Conservation (phyloP, 2,329 filamentous ascomycete species). For the Hyphodiscus sp. region DNA sequence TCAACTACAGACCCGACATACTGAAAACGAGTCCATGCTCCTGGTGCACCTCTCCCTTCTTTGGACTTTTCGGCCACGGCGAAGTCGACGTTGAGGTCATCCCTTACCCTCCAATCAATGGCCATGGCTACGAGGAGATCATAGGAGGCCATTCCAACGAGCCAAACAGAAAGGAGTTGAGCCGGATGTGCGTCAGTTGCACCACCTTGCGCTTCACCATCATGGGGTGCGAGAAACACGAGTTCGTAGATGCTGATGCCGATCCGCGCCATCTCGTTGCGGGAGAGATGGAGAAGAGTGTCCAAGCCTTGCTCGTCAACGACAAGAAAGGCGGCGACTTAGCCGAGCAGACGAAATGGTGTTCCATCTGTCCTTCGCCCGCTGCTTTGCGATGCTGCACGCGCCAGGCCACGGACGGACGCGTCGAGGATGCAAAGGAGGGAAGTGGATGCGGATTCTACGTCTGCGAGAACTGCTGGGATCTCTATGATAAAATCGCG, state of each 20-base stretch:
- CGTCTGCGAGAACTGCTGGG: constrained; percentile 18
- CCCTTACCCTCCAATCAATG: constrained; percentile 3
- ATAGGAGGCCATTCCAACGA: constrained; percentile 12
- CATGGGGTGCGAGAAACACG: constrained; percentile 16
- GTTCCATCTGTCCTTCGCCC: constrained; percentile 19
- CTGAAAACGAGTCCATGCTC: constrained; percentile 11
- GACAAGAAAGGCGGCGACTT: constrained; percentile 8
- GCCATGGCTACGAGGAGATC: constrained; percentile 20
- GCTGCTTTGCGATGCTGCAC: constrained; percentile 14
- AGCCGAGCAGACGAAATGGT: constrained; percentile 17
- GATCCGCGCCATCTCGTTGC: constrained; percentile 11
- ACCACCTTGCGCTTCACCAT: constrained; percentile 17
- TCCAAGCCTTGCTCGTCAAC: constrained; percentile 2
- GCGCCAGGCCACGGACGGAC: not conserved
- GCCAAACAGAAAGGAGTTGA: constrained; percentile 4
- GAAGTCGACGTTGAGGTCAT: constrained; percentile 14
- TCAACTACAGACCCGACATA: constrained; percentile 20
- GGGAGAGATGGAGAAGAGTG: constrained; percentile 1
- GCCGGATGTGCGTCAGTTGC: constrained; percentile 24
- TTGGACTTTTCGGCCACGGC: constrained; percentile 21
- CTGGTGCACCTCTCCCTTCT: constrained; percentile 22
- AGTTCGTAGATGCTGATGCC: constrained; percentile 4
- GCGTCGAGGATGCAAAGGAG: not conserved
- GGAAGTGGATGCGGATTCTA: constrained; percentile 19
- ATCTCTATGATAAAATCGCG: constrained; percentile 1